These are phyloP conservation scores for Nakaseomyces nivariensis DNA, from an alignment of 1,139 yeast species.

Conservation along the genomic window DNA sequence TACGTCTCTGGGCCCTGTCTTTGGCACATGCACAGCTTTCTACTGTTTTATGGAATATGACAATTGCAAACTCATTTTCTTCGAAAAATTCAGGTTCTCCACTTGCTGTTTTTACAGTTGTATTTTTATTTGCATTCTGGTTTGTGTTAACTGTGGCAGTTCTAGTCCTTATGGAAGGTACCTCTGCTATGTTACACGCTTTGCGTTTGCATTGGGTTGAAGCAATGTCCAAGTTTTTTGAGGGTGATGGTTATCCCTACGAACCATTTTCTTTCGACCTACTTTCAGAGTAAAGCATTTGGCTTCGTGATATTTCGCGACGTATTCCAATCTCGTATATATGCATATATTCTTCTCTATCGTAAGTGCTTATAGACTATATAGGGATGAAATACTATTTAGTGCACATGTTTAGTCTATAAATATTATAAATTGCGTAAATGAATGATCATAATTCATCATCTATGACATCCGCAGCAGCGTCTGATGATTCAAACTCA, in stretches of 20 bases:
- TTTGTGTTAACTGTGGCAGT: constrained; percentile 62
- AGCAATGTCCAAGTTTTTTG: constrained; percentile 76
- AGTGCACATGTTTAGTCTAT: not conserved
- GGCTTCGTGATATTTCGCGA: not conserved
- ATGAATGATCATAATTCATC: not conserved
- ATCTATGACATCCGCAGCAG: not conserved
- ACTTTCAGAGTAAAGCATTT: constrained; percentile 7
- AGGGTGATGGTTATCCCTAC: constrained; percentile 69
- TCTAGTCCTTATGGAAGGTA: constrained; percentile 76
- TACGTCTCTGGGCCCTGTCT: constrained; percentile 71
- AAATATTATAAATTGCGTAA: not conserved
- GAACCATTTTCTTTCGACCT: constrained; percentile 52
- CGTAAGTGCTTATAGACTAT: not conserved
- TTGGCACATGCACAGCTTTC: constrained; percentile 73
- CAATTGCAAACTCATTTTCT: constrained; percentile 49
- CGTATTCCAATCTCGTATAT: no score
- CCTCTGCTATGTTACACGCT: constrained; percentile 79
- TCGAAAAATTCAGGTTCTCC: constrained; percentile 28
- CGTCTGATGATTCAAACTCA: not conserved
- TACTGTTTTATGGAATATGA: constrained; percentile 70
- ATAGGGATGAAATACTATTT: not conserved
- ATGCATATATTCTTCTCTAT: not conserved
- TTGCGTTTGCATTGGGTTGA: constrained; percentile 84
- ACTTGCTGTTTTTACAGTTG: constrained; percentile 28
- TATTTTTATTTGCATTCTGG: constrained; percentile 64